Percentiles rank a stretch among this genome's conserved stretches.
These are phyloP conservation scores for Zanthoxylum bungeanum DNA, from an alignment of 345 rosid species.

Conservation along the genomic window DNA sequence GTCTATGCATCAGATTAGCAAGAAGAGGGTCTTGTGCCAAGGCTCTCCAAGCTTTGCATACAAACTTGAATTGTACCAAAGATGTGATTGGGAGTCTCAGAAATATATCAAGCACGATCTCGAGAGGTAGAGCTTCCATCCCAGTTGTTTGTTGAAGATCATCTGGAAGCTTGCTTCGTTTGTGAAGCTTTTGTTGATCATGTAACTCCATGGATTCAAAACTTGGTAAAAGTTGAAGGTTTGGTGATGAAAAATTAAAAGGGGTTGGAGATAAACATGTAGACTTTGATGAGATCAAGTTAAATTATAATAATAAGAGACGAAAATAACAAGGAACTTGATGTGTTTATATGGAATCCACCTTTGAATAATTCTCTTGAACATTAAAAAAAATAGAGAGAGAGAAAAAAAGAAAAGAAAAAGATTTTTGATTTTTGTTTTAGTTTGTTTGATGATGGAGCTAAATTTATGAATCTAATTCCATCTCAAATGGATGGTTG, in stretches of 20 bases:
- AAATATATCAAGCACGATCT: conserved; percentile 55
- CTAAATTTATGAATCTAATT: conserved; percentile 21
- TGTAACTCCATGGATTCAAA: conserved; percentile 34
- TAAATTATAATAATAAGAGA: conserved; percentile 9
- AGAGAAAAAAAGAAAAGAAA: not conserved
- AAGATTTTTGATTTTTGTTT: too few species aligned
- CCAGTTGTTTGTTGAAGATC: conserved; percentile 16
- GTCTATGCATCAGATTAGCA: conserved; percentile 8
- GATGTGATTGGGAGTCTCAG: conserved; percentile 40
- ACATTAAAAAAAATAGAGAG: too few species aligned
- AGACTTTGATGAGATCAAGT: conserved; percentile 22
- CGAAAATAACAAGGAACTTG: too few species aligned
- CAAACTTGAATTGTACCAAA: conserved; percentile 36
- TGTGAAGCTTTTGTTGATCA: conserved; percentile 18
- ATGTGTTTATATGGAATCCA: too few species aligned
- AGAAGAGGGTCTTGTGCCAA: conserved; percentile 30
- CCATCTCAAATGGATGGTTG: conserved; percentile 13
- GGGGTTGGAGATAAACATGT: conserved; percentile 27
- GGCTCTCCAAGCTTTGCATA: conserved; percentile 37
- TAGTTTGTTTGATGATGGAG: conserved; percentile 11
- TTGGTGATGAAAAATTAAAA: not conserved
- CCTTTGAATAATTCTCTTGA: conserved; percentile 36
- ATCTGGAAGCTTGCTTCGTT: conserved; percentile 8
- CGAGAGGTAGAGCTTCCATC: conserved; percentile 56
- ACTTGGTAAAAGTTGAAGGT: not conserved